Percentiles rank a stretch among this genome's conserved stretches.
phyloP scores from a whole-genome alignment of 1,284 basidiomycete genomes.

The Taiwanofungus camphoratus region DNA sequence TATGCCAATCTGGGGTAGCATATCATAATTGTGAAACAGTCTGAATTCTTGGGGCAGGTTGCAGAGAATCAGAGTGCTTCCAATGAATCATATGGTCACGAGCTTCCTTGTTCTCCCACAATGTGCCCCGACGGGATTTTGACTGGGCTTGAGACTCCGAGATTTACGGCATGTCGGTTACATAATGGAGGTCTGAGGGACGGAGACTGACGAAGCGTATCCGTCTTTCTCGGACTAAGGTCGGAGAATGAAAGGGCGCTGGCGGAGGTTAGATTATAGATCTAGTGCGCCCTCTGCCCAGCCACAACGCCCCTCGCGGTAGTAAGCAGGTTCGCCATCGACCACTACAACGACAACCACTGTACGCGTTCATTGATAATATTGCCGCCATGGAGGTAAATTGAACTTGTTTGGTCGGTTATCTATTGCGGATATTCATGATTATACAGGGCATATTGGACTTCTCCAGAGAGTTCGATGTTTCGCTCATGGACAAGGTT shows the following conservation, averaged over 20 bases:
- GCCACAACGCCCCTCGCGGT: slow-evolving; percentile 20
- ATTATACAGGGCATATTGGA: slow-evolving; percentile 27
- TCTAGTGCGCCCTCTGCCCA: slow-evolving; percentile 36
- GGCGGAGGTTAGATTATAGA: slow-evolving; percentile 6
- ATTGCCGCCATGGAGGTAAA: slow-evolving; percentile 34
- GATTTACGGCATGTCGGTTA: not conserved
- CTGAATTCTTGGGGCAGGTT: too few relatives aligned
- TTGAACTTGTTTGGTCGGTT: not conserved
- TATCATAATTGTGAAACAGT: too few relatives aligned
- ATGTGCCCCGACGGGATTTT: too few relatives aligned
- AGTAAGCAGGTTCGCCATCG: slow-evolving; percentile 27
- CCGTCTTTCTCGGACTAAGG: not conserved
- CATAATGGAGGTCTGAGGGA: too few relatives aligned
- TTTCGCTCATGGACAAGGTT: slow-evolving; percentile 30
- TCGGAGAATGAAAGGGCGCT: slow-evolving; percentile 8
- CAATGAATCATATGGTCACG: too few relatives aligned
- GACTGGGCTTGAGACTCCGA: too few relatives aligned
- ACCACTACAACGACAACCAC: slow-evolving; percentile 22
- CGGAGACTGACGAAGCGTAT: not conserved
- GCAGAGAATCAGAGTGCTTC: too few relatives aligned
- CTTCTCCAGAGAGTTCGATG: slow-evolving; percentile 31
- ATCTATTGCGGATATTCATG: slow-evolving; percentile 4
- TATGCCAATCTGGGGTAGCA: too few relatives aligned
- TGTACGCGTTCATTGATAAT: slow-evolving; percentile 22
- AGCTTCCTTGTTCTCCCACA: too few relatives aligned